Conservation (phyloP, 257 asterid genomes). For the Echium plantagineum region DNA sequence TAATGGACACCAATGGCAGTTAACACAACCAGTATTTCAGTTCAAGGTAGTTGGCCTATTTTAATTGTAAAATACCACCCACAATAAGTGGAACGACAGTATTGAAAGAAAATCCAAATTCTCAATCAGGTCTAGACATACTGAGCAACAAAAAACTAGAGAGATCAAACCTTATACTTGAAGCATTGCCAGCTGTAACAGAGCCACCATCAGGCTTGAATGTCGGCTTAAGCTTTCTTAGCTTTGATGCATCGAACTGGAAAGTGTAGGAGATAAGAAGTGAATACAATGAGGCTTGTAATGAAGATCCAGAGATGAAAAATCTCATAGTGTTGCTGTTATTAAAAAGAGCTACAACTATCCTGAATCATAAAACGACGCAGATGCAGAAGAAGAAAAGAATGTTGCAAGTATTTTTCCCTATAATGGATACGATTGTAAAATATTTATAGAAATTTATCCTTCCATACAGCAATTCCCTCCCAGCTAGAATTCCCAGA, state of each 20-base stretch:
- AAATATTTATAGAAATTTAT: too few species aligned
- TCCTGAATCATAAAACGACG: not conserved
- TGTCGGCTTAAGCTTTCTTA: constrained; percentile 76
- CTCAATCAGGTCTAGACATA: constrained; percentile 3
- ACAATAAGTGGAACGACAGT: not conserved
- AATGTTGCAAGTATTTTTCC: too few species aligned
- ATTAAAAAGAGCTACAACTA: not conserved
- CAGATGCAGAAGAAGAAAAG: too few species aligned
- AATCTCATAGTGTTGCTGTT: too few species aligned
- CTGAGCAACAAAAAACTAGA: constrained; percentile 4
- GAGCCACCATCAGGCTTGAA: constrained; percentile 83
- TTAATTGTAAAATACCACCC: not conserved
- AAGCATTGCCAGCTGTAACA: constrained; percentile 96
- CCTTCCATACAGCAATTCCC: not conserved
- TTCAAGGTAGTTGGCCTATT: not conserved
- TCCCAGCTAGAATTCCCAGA: not conserved
- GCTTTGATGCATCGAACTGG: constrained; percentile 76
- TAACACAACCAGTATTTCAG: not conserved
- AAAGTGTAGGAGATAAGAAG: constrained; percentile 14
- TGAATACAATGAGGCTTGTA: not conserved
- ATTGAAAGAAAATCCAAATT: not conserved
- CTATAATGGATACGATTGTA: too few species aligned
- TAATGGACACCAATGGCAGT: not conserved
- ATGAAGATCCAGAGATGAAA: not conserved
- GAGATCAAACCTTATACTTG: constrained; percentile 65